A percentile compares a stretch with the other conserved stretches of the same genome.
Conservation (phyloP, 2,329 filamentous ascomycete genomes). For the Colletotrichum aenigma region DNA sequence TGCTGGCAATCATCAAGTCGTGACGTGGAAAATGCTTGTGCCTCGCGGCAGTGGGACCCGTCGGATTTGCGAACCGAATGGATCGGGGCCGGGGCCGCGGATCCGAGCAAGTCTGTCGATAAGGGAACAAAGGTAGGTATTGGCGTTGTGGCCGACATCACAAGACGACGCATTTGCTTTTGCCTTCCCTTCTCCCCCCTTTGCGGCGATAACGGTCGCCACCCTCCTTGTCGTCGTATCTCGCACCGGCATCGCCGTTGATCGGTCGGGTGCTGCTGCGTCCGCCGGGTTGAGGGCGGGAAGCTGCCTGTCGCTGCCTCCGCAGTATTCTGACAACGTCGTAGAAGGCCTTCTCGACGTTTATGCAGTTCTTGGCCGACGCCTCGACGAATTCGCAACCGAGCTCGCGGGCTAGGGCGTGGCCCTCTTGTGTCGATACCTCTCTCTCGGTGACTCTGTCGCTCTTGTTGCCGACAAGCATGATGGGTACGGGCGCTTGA, state of each 20-base stretch:
- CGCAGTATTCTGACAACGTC: constrained; percentile 93
- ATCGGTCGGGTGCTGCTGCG: constrained; percentile 16
- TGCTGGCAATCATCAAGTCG: constrained; percentile 23
- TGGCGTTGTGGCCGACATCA: constrained; percentile 1
- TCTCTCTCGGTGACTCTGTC: constrained; percentile 95
- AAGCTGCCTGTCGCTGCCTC: constrained; percentile 72
- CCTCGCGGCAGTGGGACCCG: constrained; percentile 14
- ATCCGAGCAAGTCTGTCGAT: constrained; percentile 13
- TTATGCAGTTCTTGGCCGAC: constrained; percentile 97
- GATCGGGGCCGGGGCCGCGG: neutral
- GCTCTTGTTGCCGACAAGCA: constrained; percentile 84
- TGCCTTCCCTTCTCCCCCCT: constrained; percentile 20
- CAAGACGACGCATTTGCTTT: constrained; percentile 23
- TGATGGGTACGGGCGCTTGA: constrained; percentile 82
- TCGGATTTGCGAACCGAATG: constrained; percentile 8
- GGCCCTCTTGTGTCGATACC: constrained; percentile 95
- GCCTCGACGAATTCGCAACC: constrained; percentile 97
- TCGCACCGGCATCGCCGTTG: constrained; percentile 15
- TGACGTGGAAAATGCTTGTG: constrained; percentile 21
- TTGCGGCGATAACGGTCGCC: constrained; percentile 19
- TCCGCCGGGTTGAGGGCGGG: constrained; percentile 35
- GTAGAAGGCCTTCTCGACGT: constrained; percentile 98
- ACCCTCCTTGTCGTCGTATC: constrained; percentile 20
- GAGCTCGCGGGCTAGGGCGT: constrained; percentile 86
- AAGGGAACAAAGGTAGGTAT: neutral